Base-by-base conservation (phyloP, 352 stramenopile genomes). In the Globisporangium heterothallicum region DNA sequence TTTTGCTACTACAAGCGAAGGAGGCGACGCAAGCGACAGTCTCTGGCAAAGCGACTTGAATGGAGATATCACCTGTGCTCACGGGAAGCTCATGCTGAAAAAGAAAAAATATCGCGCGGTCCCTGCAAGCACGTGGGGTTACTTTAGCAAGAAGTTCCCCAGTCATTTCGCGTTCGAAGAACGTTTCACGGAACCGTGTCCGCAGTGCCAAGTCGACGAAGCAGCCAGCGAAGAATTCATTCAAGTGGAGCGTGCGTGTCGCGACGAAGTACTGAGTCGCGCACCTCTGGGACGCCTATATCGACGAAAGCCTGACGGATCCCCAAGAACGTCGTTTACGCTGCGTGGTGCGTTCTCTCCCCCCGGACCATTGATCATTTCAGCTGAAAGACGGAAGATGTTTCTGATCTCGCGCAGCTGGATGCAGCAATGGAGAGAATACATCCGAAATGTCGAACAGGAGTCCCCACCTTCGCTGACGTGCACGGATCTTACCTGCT, bases 371-470 rank as follows among this genome's bases (percentile, higher is more conserved):
- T 30, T 75, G 38, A 59, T 73, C 44, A 58, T 62, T 29, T 44
- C 42, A 8, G 55, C 62, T 21, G 43, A 26, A n/a, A 59, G 58
- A 2, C 36, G 61, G 5, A 70, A 66, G 14, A 66, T 87, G 63
- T 90, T 88, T 59, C 42, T 93, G 16, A 53, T 93, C 0, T 62
- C 68, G 30, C 61, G 66, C n/a, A 48, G 19, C 2, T 93, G 82
- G 82, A 69, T 89, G 36, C 21, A 55, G 24, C 56, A 70, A 16
- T 93, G 82, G 82, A 72, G 78, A 30, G 61, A 72, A 26, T 88
- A 90, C 44, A 88, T 93, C 59, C 76, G 75, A 16, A 70, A 90
- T 45, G 66, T 91, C n/a, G 64, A 86, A 18, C 47, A 70, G 38
- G 44, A 65, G 10, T 43, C 38, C 6, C 79, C 79, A 8, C 41